Evolutionary conservation across 2,329 filamentous ascomycete genomes (phyloP).

Genomic region (Piedraia hortae): DNA sequence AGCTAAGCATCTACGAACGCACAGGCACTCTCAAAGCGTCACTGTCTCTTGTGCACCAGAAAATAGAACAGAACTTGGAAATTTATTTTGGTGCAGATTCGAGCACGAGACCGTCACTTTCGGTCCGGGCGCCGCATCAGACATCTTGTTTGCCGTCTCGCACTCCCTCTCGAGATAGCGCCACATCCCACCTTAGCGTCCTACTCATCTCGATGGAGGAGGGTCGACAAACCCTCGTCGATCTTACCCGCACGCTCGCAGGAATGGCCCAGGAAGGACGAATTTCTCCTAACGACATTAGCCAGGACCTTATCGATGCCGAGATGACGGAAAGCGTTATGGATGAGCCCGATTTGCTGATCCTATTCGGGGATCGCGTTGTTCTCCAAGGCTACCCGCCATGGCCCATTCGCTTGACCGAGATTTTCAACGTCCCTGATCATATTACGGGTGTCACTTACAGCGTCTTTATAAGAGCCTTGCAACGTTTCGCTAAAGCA

Average conservation of each 20-base stretch:
- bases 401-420: slow-evolving; percentile 83
- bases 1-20: slow-evolving; percentile 74
- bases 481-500: slow-evolving; percentile 62
- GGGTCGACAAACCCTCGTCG: slow-evolving; percentile 76
- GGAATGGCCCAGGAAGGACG: slow-evolving; percentile 88
- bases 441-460: slow-evolving; percentile 44
- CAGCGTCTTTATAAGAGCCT: slow-evolving; percentile 64
- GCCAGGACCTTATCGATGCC: slow-evolving; percentile 59
- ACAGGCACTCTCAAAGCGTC: slow-evolving; percentile 74
- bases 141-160: slow-evolving; percentile 25
- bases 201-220: slow-evolving; percentile 70
- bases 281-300: slow-evolving; percentile 56
- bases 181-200: slow-evolving; percentile 26
- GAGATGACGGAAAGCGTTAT: slow-evolving; percentile 59
- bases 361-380: slow-evolving; percentile 63
- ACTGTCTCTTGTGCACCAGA: slow-evolving; percentile 57
- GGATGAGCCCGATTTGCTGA: slow-evolving; percentile 65
- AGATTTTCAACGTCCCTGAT: slow-evolving; percentile 44
- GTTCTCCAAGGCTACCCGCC: slow-evolving; percentile 79
- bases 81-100: slow-evolving; percentile 53
- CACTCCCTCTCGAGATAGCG: slow-evolving; percentile 9
- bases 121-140: slow-evolving; percentile 43
- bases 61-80: slow-evolving; percentile 51
- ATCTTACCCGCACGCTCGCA: slow-evolving; percentile 75
- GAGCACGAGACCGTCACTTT: slow-evolving; percentile 38